A percentile compares a stretch with the other conserved stretches of the same genome.
Evolutionary conservation across 2,329 filamentous ascomycete species (phyloP).

Genomic region (Xylaria sp.): DNA sequence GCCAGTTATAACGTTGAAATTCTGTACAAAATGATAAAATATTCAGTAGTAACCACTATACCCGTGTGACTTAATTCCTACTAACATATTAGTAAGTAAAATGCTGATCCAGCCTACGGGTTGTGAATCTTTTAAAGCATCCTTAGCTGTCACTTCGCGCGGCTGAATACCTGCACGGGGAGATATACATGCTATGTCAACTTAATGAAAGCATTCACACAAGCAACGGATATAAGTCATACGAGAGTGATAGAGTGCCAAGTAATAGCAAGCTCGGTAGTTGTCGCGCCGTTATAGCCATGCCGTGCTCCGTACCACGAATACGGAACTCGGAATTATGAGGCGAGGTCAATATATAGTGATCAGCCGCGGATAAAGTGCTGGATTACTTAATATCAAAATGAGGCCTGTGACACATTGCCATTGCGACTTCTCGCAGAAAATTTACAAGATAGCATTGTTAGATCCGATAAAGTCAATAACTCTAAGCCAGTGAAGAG

Average conservation of each 20-base stretch:
- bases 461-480: not conserved
- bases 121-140: not conserved
- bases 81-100: no score
- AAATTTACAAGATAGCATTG: no score
- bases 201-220: not conserved
- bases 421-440: not conserved
- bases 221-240: not conserved
- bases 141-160: not conserved
- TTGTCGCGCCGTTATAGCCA: conserved; percentile 16
- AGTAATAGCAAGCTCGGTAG: conserved; percentile 14
- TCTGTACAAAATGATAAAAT: not conserved
- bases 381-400: not conserved
- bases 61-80: no score
- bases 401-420: not conserved
- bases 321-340: conserved; percentile 25
- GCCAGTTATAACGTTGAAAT: not conserved
- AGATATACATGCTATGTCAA: not conserved
- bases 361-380: conserved; percentile 35
- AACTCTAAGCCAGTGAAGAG: not conserved
- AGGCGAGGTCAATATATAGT: conserved; percentile 19
- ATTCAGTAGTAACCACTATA: no score
- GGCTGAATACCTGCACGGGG: not conserved
- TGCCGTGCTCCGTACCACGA: conserved; percentile 30
- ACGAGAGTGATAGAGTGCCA: not conserved
- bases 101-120: not conserved